phyloP scores from a whole-genome alignment of 441 rosid species.

The Corymbia citriodora region DNA sequence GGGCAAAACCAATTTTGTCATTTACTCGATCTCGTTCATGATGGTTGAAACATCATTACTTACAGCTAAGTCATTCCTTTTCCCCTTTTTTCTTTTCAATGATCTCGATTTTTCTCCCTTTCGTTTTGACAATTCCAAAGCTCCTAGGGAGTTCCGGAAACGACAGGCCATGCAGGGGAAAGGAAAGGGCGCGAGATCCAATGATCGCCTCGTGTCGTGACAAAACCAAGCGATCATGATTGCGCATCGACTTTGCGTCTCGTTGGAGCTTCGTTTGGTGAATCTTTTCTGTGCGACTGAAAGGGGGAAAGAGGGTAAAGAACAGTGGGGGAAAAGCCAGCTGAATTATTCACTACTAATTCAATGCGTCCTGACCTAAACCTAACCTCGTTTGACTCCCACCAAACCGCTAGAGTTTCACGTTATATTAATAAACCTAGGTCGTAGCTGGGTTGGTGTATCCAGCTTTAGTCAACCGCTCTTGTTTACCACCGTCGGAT shows the following conservation, averaged over 20 bases:
- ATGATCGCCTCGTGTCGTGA: background rate
- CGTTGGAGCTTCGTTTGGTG: background rate
- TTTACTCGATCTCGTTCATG: background rate
- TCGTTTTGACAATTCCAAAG: background rate
- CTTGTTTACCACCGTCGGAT: background rate
- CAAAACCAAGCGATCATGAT: background rate
- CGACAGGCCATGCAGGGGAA: background rate
- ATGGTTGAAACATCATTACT: background rate
- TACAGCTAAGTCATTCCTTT: background rate
- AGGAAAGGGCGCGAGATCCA: background rate
- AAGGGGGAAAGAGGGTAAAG: background rate
- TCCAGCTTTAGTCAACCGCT: background rate
- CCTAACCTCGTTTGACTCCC: background rate
- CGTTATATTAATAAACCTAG: background rate
- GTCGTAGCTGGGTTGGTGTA: background rate
- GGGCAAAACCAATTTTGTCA: background rate
- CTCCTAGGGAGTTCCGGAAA: background rate
- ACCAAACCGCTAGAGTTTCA: background rate
- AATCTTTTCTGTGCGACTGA: background rate
- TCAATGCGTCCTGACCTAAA: background rate
- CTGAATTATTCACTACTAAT: background rate
- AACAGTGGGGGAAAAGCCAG: background rate
- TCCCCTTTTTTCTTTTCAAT: background rate
- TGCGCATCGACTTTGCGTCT: background rate
- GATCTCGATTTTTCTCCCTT: background rate